Conservation (phyloP, 2,329 filamentous ascomycete species). For the Stemphylium vesicarium region DNA sequence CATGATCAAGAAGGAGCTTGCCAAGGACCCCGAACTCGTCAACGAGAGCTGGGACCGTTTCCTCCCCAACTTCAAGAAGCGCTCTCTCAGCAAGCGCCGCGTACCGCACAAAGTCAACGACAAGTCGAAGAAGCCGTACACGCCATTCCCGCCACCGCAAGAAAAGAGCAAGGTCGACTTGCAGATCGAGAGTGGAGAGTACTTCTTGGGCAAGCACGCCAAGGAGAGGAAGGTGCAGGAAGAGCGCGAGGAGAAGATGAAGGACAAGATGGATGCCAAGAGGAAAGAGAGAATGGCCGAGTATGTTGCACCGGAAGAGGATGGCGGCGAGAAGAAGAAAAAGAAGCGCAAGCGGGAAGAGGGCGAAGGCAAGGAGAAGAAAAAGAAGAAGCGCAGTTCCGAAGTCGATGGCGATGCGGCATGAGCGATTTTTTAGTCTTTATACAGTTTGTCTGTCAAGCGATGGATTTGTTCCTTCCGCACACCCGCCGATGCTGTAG, state of each 20-base stretch:
- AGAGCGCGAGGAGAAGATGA: conserved; percentile 82
- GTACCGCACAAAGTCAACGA: conserved; percentile 86
- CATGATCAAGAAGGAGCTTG: conserved; percentile 92
- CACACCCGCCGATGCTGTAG: neutral
- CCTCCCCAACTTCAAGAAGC: conserved; percentile 95
- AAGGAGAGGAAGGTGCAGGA: conserved; percentile 84
- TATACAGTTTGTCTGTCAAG: neutral
- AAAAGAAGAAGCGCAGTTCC: conserved; percentile 45
- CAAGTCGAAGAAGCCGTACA: conserved; percentile 93
- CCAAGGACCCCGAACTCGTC: conserved; percentile 84
- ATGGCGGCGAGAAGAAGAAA: conserved; percentile 61
- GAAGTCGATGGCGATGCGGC: conserved; percentile 37
- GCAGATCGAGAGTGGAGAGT: conserved; percentile 98
- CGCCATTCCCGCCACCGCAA: conserved; percentile 92
- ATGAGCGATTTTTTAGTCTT: conserved; percentile 1
- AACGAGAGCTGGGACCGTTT: conserved; percentile 96
- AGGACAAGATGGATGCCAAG: conserved; percentile 86
- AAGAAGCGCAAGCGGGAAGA: conserved; percentile 52
- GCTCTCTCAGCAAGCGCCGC: conserved; percentile 81
- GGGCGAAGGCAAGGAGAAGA: conserved; percentile 59
- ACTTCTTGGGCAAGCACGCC: conserved; percentile 90
- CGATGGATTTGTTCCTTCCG: neutral
- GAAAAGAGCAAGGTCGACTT: conserved; percentile 99
- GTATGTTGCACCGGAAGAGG: conserved; percentile 86
- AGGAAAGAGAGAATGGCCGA: conserved; percentile 83